Base-by-base conservation (phyloP, 2,329 filamentous ascomycete genomes). In the Ophiocordyceps unilateralis region DNA sequence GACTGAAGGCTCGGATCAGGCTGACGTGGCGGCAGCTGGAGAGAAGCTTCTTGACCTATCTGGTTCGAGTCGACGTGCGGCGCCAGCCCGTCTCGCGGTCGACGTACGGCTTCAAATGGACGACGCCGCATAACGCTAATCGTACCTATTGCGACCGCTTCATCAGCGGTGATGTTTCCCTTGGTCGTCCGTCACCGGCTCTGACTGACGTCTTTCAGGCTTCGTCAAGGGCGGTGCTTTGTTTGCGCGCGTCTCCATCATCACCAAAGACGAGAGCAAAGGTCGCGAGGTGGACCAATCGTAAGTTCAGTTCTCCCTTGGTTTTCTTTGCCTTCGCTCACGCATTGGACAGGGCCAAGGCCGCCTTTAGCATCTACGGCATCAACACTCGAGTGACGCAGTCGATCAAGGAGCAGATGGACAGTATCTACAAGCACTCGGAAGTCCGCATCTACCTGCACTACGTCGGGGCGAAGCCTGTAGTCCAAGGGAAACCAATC, bases 21-120 rank as follows among this genome's bases (percentile, higher is more conserved):
- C 17, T 28, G 23, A 30, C 19, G 15, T 5, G 10, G 11, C 11
- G 3, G 17, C n/a, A 43, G 41, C 38, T 43, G 19, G 41, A 43
- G 34, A 23, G n/a, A 4, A 43, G 41, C 23, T 43, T 43, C 41
- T 43, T 43, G 34, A 43, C 41, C 15, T 43, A 43, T n/a, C 32
- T 43, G 14, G 41, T 43, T 23, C 38, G 38, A n/a, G 41, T 43
- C 21, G 41, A 43, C 30, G 36, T 43, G 1, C 34, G 41, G 23
- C 19, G 36, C 4, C 41, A 43, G 41, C 28, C 41, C 2, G 36
- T 21, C 10, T 20, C 41, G n/a, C 22, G 2, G 21, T 11, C 23
- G 2, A 38, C 19, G 3, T 39, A 43, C 5, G 3, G 21, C 22
- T 43, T 43, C n/a, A 39, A 39, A 2, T 39, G 32, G 41, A 39